Percentiles rank a stretch among this genome's conserved stretches.
phyloP scores from a whole-genome alignment of 768 basidiomycete species.

The Suillus lakei region DNA sequence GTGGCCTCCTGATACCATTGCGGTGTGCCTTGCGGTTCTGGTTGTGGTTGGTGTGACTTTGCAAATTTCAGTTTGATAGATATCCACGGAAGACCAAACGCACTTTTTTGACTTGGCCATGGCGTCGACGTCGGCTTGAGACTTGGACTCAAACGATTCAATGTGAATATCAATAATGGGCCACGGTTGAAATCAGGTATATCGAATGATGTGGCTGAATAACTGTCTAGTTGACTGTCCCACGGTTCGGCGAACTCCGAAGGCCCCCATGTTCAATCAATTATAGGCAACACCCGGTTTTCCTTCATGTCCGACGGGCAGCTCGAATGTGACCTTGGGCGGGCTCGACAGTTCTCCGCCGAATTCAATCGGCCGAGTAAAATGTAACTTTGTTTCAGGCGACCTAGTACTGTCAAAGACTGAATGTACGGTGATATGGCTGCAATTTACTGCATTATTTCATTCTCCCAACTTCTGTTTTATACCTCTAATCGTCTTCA shows the following conservation, averaged over 20 bases:
- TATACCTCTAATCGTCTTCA: too few species aligned
- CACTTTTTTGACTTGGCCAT: conserved; percentile 99
- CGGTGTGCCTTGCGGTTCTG: conserved; percentile 97
- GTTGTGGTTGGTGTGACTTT: conserved; percentile 93
- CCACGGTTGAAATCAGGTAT: conserved; percentile 6
- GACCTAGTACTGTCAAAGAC: too few species aligned
- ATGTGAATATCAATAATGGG: neutral
- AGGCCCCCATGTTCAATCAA: too few species aligned
- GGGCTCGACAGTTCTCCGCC: too few species aligned
- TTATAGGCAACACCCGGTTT: too few species aligned
- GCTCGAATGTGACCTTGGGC: too few species aligned
- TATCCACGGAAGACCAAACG: conserved; percentile 27
- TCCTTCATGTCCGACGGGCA: too few species aligned
- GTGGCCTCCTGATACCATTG: conserved; percentile 93
- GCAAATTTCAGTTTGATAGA: conserved; percentile 16
- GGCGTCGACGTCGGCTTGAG: conserved; percentile 25
- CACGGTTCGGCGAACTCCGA: conserved; percentile 26
- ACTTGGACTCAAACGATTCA: conserved; percentile 10
- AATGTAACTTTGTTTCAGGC: too few species aligned
- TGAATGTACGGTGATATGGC: too few species aligned
- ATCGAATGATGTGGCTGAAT: conserved; percentile 35
- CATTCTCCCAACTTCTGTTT: too few species aligned
- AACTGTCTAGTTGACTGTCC: conserved; percentile 33
- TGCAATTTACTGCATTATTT: too few species aligned
- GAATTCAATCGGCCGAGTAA: too few species aligned